These are phyloP conservation scores for Thozetella sp. DNA, from an alignment of 495 filamentous ascomycete species.

Conservation along the genomic window DNA sequence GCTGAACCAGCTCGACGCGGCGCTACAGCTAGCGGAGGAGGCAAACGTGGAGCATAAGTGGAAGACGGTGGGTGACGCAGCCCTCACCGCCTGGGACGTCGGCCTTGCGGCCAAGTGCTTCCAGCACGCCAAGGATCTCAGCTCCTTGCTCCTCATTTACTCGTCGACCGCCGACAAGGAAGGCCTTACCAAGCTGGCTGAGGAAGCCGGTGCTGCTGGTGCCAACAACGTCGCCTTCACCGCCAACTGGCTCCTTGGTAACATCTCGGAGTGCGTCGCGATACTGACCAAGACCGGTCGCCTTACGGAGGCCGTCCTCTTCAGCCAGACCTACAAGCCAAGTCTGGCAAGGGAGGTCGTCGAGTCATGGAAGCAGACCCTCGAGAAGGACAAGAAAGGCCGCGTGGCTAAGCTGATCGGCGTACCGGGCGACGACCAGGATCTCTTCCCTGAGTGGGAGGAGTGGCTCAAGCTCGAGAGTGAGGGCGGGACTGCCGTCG, in stretches of 20 bases:
- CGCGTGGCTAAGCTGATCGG: constrained; percentile 83
- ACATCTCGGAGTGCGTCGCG: constrained; percentile 80
- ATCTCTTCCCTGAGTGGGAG: constrained; percentile 95
- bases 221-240: constrained; percentile 92
- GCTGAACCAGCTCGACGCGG: constrained; percentile 81
- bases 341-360: constrained; percentile 71
- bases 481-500: constrained; percentile 53
- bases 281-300: constrained; percentile 78
- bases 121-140: constrained; percentile 82
- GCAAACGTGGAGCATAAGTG: constrained; percentile 94
- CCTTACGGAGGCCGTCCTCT: constrained; percentile 82
- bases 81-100: constrained; percentile 84
- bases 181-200: constrained; percentile 70
- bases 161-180: constrained; percentile 76
- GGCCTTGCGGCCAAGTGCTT: constrained; percentile 91
- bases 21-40: constrained; percentile 79
- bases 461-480: constrained; percentile 83
- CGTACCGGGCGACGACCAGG: constrained; percentile 83
- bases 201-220: constrained; percentile 73
- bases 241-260: constrained; percentile 83
- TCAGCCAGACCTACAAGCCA: constrained; percentile 93
- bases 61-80: constrained; percentile 94
- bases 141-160: constrained; percentile 84
- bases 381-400: constrained; percentile 80
- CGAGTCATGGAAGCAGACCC: constrained; percentile 72